Conservation (phyloP, 2,329 filamentous ascomycete species). For the Clarireedia paspali region DNA sequence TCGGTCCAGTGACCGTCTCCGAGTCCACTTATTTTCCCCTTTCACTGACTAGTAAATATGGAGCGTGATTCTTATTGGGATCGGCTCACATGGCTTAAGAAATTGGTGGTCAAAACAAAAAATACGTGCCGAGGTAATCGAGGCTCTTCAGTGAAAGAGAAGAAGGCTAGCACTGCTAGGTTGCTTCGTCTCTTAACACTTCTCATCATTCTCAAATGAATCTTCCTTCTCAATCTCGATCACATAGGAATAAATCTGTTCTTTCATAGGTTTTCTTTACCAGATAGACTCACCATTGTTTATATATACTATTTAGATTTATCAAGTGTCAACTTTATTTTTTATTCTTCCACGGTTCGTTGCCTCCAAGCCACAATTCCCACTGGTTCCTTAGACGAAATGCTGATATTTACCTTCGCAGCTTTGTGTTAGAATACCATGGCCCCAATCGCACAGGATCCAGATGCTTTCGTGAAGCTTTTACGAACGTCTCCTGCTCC, state of each 20-base stretch:
- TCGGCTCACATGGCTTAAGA: too few relatives aligned
- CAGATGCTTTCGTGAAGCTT: slow-evolving; percentile 18
- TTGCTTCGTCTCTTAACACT: not conserved
- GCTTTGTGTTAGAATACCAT: slow-evolving; percentile 10
- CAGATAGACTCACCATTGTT: not conserved
- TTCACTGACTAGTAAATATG: too few relatives aligned
- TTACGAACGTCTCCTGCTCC: slow-evolving; percentile 25
- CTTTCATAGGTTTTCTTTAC: not conserved
- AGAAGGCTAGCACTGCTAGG: not conserved
- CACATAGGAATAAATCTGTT: not conserved
- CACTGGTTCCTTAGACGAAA: too few relatives aligned
- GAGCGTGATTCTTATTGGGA: too few relatives aligned
- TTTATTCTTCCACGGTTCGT: slow-evolving; percentile 1
- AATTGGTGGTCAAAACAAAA: not conserved
- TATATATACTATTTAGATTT: not conserved
- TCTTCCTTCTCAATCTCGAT: not conserved
- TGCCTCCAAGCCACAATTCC: not conserved
- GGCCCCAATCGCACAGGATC: slow-evolving; percentile 20
- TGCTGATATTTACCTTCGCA: not conserved
- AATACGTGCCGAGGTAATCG: slow-evolving; percentile 6
- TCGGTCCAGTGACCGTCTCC: too few relatives aligned
- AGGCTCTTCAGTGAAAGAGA: not conserved
- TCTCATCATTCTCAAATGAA: not conserved
- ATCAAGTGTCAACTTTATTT: not conserved
- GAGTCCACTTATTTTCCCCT: too few relatives aligned